These are phyloP conservation scores for Gentiana macrophylla DNA, from an alignment of 257 asterid genomes.

Conservation along the genomic window DNA sequence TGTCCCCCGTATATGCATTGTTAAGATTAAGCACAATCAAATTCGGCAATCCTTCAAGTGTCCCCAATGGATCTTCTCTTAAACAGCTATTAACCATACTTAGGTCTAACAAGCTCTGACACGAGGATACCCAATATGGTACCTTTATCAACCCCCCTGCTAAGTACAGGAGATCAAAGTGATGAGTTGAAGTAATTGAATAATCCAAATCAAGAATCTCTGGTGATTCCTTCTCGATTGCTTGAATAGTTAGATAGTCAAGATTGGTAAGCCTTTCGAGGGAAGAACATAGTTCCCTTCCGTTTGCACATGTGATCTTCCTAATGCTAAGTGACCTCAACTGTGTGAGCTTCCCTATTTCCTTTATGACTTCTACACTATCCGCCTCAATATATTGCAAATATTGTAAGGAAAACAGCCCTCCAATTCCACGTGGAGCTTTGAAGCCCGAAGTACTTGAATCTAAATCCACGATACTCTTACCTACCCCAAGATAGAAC, in stretches of 20 bases:
- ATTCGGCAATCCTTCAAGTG: conserved; percentile 1
- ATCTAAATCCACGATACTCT: no score
- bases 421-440: not conserved
- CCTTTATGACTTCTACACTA: not conserved
- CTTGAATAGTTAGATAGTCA: not conserved
- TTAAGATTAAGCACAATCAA: not conserved
- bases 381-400: not conserved
- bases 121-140: conserved; percentile 17
- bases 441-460: not conserved
- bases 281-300: conserved; percentile 2
- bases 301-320: conserved; percentile 2
- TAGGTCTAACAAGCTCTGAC: conserved; percentile 1
- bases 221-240: not conserved
- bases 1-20: not conserved
- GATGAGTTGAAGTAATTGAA: conserved; percentile 1
- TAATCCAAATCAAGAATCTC: conserved; percentile 5
- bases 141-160: conserved; percentile 6
- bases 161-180: not conserved
- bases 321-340: not conserved
- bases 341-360: conserved; percentile 11
- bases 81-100: not conserved
- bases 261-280: conserved; percentile 5
- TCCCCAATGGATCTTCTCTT: conserved; percentile 1
- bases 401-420: not conserved
- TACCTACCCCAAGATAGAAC: not conserved